Evolutionary conservation across 1,284 basidiomycete genomes (phyloP), one percentile per base, ranked within the genome.

Genomic region (Cystobasidium sp.): DNA sequence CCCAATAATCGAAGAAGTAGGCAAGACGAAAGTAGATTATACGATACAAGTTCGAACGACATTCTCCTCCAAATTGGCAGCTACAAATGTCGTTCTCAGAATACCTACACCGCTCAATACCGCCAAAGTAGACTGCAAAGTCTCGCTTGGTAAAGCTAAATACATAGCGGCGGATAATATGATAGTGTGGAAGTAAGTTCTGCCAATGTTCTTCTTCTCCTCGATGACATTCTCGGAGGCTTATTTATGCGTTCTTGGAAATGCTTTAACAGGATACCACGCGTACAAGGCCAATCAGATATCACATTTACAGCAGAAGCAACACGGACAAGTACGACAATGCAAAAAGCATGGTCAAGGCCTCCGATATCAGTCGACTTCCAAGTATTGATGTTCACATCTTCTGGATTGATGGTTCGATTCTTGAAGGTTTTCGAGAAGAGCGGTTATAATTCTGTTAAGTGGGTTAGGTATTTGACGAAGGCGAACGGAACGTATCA

Each of bases 351-450:
- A 1, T 99, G 97, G 97, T 93, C 93, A 10, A 87, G 96, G 63
- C 96, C 97, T 10, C 97, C 97, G 6, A 98, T 99, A 80, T 93
- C 97, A 79, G 89, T 99, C 75, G 95, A 99, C 83, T 99, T 99
- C 84, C 89, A 94, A 84, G 96, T 99, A 73, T 86, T 99, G 79
- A 99, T 99, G 96, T 94, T 97, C 83, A 98, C 96, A 0, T 88
- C 95, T 6, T 97, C 94, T 8, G 97, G 97, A 0, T 83, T 99
- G 78, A 90, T 97, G 67, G 97, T 99, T 18, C 88, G 96, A 61
- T 99, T 97, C 86, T 84, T 99, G 80, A 99, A 98, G 83, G 95
- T 99, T 31, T 97, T 97, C 80, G 97, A 99, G 85, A 97, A 94
- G 86, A 89, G 87, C 82, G 92, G 90, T 79, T 98, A 98, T 81